phyloP scores from a whole-genome alignment of 345 rosid genomes.

The Litchi chinensis region DNA sequence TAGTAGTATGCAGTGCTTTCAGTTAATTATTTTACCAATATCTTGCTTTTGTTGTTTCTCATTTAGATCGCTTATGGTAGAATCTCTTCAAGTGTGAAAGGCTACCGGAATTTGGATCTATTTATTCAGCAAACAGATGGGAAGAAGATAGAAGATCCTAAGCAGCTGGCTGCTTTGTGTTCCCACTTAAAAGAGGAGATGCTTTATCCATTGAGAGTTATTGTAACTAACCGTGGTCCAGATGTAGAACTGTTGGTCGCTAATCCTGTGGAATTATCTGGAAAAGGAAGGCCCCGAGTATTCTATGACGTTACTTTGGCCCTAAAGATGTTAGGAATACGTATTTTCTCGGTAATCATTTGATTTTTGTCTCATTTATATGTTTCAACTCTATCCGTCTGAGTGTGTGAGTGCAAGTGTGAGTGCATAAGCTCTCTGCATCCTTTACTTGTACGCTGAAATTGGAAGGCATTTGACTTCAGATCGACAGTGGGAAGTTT shows the following conservation, averaged over 20 bases:
- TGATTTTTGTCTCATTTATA: background rate
- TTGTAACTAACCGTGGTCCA: slow-evolving; percentile 65
- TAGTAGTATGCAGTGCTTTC: background rate
- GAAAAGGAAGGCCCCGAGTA: slow-evolving; percentile 79
- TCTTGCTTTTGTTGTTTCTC: slow-evolving; percentile 21
- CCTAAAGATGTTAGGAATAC: slow-evolving; percentile 56
- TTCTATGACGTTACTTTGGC: slow-evolving; percentile 73
- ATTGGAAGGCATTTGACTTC: slow-evolving; percentile 61
- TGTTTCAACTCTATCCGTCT: background rate
- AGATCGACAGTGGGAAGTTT: slow-evolving; percentile 75
- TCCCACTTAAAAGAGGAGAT: slow-evolving; percentile 62
- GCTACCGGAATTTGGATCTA: slow-evolving; percentile 55
- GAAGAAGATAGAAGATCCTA: slow-evolving; percentile 59
- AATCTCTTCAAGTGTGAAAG: slow-evolving; percentile 48
- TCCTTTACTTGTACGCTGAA: slow-evolving; percentile 50
- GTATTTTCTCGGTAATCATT: slow-evolving; percentile 65
- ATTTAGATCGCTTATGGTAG: slow-evolving; percentile 68
- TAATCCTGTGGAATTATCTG: slow-evolving; percentile 76
- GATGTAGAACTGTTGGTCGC: slow-evolving; percentile 73
- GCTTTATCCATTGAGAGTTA: slow-evolving; percentile 60
- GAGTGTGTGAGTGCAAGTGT: background rate
- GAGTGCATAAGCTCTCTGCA: background rate
- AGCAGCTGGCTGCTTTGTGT: slow-evolving; percentile 47
- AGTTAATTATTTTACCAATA: slow-evolving; percentile 9
- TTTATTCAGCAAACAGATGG: slow-evolving; percentile 69